These are phyloP conservation scores for Camelina neglecta DNA, from an alignment of 345 rosid species.

Conservation along the genomic window DNA sequence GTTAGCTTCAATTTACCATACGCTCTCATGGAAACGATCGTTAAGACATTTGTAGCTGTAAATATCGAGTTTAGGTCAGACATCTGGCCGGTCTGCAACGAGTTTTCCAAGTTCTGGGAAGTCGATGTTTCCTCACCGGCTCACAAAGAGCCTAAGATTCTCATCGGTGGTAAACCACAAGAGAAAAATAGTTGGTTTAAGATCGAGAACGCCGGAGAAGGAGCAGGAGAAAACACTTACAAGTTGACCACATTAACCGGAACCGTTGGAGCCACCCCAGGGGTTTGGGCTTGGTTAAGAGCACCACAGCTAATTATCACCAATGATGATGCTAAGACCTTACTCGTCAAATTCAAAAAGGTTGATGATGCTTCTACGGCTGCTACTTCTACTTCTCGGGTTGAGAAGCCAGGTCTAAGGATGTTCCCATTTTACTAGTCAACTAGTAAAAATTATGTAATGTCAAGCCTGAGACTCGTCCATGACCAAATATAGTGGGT, in stretches of 20 bases:
- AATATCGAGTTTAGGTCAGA: not conserved
- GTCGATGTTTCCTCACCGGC: not conserved
- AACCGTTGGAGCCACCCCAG: not conserved
- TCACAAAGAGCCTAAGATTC: not conserved
- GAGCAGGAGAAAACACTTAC: not conserved
- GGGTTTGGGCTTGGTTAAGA: not conserved
- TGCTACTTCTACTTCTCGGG: not conserved
- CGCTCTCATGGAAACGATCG: not conserved
- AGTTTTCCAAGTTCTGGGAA: not conserved
- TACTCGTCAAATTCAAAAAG: not conserved
- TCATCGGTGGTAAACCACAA: not conserved
- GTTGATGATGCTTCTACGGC: not conserved
- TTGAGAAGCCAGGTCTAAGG: not conserved
- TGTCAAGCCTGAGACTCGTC: not conserved
- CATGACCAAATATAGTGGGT: constrained; percentile 1
- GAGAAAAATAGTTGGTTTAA: not conserved
- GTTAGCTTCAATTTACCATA: constrained; percentile 10
- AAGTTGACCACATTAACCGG: not conserved
- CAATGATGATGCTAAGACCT: not conserved
- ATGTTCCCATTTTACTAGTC: constrained; percentile 10
- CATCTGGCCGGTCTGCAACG: not conserved
- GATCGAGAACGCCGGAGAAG: not conserved
- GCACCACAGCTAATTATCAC: not conserved
- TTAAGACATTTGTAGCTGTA: not conserved
- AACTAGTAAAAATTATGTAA: not conserved